Conservation (phyloP, 73 alveolate species). For the Paramecium pentaurelia region DNA sequence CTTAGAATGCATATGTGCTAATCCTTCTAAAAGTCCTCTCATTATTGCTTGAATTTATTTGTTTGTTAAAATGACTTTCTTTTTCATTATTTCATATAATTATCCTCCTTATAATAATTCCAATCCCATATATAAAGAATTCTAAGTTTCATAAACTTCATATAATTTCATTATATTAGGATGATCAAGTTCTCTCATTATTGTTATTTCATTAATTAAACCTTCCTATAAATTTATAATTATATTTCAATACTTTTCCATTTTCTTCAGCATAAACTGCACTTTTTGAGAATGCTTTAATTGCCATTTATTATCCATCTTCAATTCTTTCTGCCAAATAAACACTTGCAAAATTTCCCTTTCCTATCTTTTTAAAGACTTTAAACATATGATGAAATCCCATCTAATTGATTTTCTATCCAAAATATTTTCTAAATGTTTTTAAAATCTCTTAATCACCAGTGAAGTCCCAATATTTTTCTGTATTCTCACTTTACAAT, state of each 20-base stretch:
- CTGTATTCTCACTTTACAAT: not conserved
- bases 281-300: conserved; percentile 59
- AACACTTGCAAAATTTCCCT: conserved; percentile 63
- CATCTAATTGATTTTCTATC: conserved; percentile 51
- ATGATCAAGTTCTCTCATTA: conserved; percentile 60
- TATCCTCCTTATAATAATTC: conserved; percentile 59
- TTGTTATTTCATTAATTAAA: conserved; percentile 53
- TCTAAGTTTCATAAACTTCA: conserved; percentile 59
- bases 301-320: conserved; percentile 51
- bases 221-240: conserved; percentile 25
- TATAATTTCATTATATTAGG: conserved; percentile 48
- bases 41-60: conserved; percentile 29
- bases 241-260: conserved; percentile 3
- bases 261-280: conserved; percentile 61
- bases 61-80: conserved; percentile 25
- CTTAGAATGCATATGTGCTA: conserved; percentile 60
- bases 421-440: conserved; percentile 42
- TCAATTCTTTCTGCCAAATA: conserved; percentile 60
- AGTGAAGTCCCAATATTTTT: conserved; percentile 43
- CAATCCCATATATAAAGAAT: conserved; percentile 56
- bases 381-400: conserved; percentile 64
- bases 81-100: conserved; percentile 51
- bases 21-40: conserved; percentile 57
- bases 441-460: conserved; percentile 40
- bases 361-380: conserved; percentile 56